Evolutionary conservation across 2,329 filamentous ascomycete genomes (phyloP), one percentile per base, ranked within the genome.

Genomic region (Ophiostoma pallidulum): DNA sequence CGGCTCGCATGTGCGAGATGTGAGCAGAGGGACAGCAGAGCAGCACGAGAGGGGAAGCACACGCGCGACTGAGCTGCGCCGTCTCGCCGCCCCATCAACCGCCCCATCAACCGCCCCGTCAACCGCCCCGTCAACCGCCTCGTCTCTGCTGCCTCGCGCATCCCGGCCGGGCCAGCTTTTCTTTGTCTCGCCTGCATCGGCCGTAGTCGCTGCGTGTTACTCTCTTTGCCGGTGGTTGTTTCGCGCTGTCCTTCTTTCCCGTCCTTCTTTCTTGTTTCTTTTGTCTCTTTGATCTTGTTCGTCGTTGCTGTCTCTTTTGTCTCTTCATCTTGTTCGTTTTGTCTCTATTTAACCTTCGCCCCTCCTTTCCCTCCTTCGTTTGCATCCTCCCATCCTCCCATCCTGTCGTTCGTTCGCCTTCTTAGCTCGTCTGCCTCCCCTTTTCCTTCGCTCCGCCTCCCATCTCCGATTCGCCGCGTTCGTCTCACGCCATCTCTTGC

Each of bases 21-120:
- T 31, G 20, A 46, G 42, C 16, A n/a, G n/a, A n/a, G n/a, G n/a
- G 19, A 46, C 24, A 33, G 31, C n/a, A n/a, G n/a, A n/a, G n/a
- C n/a, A 37, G 29, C 13, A 41, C 31, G 19, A 32, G 46, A 46
- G 42, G 49, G 38, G 42, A 43, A 41, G n/a, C 42, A 35, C 42
- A 45, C 32, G 29, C 28, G 32, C 36, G 33, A 47, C 38, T 42
- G 45, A 48, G 36, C 47, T 45, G 48, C 36, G 46, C 42, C 43
- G 39, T 48, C 46, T 18, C 8, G n/a, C 33, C 18, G 33, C 38
- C n/a, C 28, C 22, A 26, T 49, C 43, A 35, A n/a, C 47, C 16
- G 40, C 41, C 24, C 33, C 38, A 41, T 44, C 41, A 39, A n/a
- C 41, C 46, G 18, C 36, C 38, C 31, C 14, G 22, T 33, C 36